These are phyloP conservation scores for Diospyros lotus DNA, from an alignment of 148 eudicot genomes.

Conservation along the genomic window DNA sequence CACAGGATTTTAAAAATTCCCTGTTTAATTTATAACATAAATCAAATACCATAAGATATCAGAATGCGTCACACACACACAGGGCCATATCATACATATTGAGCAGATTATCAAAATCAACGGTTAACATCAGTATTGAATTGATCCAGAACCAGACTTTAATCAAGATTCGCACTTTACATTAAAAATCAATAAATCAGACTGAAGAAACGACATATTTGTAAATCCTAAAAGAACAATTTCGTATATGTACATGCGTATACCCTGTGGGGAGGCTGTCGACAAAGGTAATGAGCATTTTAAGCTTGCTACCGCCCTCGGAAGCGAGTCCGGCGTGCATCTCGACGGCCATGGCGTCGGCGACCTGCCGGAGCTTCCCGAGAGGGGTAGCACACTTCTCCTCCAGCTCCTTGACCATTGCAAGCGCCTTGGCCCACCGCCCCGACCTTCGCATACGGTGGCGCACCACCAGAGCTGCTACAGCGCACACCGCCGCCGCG, in stretches of 20 bases:
- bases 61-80: too few relatives aligned
- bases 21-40: too few relatives aligned
- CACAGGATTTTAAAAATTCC: too few relatives aligned
- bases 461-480: slow-evolving; percentile 52
- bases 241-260: neutral
- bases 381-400: slow-evolving; percentile 50
- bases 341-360: slow-evolving; percentile 83
- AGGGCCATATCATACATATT: too few relatives aligned
- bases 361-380: slow-evolving; percentile 58
- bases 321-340: slow-evolving; percentile 92
- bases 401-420: slow-evolving; percentile 56
- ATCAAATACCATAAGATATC: too few relatives aligned
- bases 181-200: too few relatives aligned
- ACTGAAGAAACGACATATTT: too few relatives aligned
- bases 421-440: slow-evolving; percentile 47
- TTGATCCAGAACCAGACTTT: too few relatives aligned
- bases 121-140: too few relatives aligned
- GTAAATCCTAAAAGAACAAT: too few relatives aligned
- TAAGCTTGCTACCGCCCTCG: slow-evolving; percentile 80
- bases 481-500: slow-evolving; percentile 52
- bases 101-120: too few relatives aligned
- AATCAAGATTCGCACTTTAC: too few relatives aligned
- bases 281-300: slow-evolving; percentile 81
- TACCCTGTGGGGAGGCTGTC: slow-evolving; percentile 87
- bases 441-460: slow-evolving; percentile 42